These are phyloP conservation scores for Alternaria arbusti DNA, from an alignment of 2,329 filamentous ascomycete species.

Conservation along the genomic window DNA sequence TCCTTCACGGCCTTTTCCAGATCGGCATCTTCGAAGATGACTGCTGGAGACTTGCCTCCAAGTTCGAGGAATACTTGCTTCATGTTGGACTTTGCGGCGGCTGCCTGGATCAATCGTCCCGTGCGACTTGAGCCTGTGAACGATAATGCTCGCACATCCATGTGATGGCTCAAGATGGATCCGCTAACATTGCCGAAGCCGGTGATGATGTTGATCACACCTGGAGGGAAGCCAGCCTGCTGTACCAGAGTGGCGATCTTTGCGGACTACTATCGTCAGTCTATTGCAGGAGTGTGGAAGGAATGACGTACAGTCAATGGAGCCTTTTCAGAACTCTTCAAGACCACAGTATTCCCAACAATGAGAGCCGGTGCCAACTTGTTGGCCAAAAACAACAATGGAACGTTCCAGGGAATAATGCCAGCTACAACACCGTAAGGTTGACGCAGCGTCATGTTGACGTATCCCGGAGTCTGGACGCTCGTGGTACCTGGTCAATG, in stretches of 20 bases:
- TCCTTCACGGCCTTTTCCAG: slow-evolving; percentile 73
- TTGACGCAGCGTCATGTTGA: slow-evolving; percentile 77
- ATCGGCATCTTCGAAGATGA: slow-evolving; percentile 80
- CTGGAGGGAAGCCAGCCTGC: slow-evolving; percentile 80
- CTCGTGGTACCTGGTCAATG: slow-evolving; percentile 71
- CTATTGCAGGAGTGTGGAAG: slow-evolving; percentile 47
- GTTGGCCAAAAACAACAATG: slow-evolving; percentile 33
- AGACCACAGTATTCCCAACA: slow-evolving; percentile 41
- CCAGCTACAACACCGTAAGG: slow-evolving; percentile 79
- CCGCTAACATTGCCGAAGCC: slow-evolving; percentile 80
- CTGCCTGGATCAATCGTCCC: slow-evolving; percentile 78
- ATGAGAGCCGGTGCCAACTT: slow-evolving; percentile 42
- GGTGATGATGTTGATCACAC: slow-evolving; percentile 82
- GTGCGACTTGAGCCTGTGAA: slow-evolving; percentile 87
- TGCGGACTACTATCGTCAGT: slow-evolving; percentile 72
- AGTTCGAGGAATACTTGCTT: slow-evolving; percentile 88
- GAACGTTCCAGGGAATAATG: slow-evolving; percentile 69
- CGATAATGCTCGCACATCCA: slow-evolving; percentile 80
- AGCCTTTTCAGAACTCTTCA: slow-evolving; percentile 50
- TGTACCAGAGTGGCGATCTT: slow-evolving; percentile 78
- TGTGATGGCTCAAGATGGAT: slow-evolving; percentile 78
- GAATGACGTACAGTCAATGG: slow-evolving; percentile 74
- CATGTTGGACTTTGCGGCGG: slow-evolving; percentile 77
- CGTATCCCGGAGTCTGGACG: slow-evolving; percentile 38
- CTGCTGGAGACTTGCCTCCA: slow-evolving; percentile 85